These are phyloP conservation scores for Crithidia sp. DNA, from an alignment of 208 protist species.

Conservation along the genomic window DNA sequence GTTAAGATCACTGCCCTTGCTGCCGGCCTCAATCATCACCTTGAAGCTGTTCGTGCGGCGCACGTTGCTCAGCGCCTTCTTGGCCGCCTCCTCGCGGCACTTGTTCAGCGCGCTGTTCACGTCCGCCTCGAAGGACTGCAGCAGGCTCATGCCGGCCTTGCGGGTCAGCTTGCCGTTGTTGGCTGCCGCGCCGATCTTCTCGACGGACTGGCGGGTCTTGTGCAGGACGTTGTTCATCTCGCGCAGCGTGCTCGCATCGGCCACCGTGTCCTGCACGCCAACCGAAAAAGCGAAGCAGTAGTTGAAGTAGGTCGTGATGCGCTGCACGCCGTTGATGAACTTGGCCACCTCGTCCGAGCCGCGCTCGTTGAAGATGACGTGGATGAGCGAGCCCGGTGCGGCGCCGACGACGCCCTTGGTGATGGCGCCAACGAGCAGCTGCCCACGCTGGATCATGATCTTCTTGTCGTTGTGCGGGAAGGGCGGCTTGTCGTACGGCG, in stretches of 20 bases:
- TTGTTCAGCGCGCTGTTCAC: slow-evolving; percentile 97
- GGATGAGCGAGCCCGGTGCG: slow-evolving; percentile 92
- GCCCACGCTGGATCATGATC: slow-evolving; percentile 93
- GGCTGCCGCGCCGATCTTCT: slow-evolving; percentile 92
- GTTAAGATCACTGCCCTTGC: slow-evolving; percentile 99
- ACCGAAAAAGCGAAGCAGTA: slow-evolving; percentile 97
- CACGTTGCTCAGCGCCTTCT: slow-evolving; percentile 84
- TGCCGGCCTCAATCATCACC: slow-evolving; percentile 97
- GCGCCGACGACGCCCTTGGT: slow-evolving; percentile 93
- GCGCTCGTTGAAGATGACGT: slow-evolving; percentile 97
- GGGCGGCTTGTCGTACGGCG: slow-evolving; percentile 58
- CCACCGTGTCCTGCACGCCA: slow-evolving; percentile 98
- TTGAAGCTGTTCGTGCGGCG: slow-evolving; percentile 95
- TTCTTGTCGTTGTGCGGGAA: slow-evolving; percentile 86
- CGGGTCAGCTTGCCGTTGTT: slow-evolving; percentile 94
- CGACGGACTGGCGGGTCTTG: slow-evolving; percentile 89
- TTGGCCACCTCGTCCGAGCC: slow-evolving; percentile 93
- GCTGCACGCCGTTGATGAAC: slow-evolving; percentile 95
- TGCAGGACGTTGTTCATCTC: slow-evolving; percentile 93
- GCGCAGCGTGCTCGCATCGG: slow-evolving; percentile 91
- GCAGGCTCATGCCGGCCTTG: slow-evolving; percentile 95
- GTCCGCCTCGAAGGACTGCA: slow-evolving; percentile 98
- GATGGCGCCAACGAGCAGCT: slow-evolving; percentile 91
- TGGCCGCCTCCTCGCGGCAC: slow-evolving; percentile 91
- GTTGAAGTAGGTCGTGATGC: slow-evolving; percentile 98